Base-by-base conservation (phyloP, 768 basidiomycete genomes). In the Mycena albidolilacea region DNA sequence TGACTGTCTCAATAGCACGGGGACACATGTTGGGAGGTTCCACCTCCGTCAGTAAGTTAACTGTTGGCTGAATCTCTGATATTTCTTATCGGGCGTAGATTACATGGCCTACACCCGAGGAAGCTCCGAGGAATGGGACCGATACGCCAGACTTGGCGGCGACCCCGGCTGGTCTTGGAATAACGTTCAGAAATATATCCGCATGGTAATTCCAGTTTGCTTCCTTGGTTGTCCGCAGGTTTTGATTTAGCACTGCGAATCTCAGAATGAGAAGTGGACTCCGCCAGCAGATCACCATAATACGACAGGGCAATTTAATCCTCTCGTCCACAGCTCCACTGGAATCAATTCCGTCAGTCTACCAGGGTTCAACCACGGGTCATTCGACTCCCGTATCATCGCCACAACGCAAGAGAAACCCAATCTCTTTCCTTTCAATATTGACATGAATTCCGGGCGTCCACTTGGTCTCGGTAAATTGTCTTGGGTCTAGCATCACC, bases 81-180 rank as follows among this genome's bases (percentile, higher is more conserved):
- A 15, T 12, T 7, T 35, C 52, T 52, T 3, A 64, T 30, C 14
- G 35, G 5, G 37, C 43, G 7, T 30, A 80, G 80, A 80, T 55
- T 71, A 72, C 38, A 77, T 82, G 79, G 73, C 75, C 2, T 83
- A 80, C 52, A 82, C 78, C 2, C 77, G 81, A 3, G 84, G 84
- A 6, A 78, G 81, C 5, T 67, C 62, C 4, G 82, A 82, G 17
- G 90, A 91, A 73, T 91, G 85, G 67, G 87, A 91, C 70, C 86
- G 87, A 70, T 88, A 86, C 79, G 88, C 86, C 0, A 57, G 74
- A 1, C 79, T 86, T 23, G 80, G 83, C 14, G 89, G 86, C 9
- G 88, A 90, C 48, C 65, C 81, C 1, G 83, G 83, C 6, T 91
- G 90, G 90, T 74, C 75, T 1, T 80, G 80, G 77, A 69, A 70